Conservation (phyloP, 208 protist species). For the Leptomonas pyrrhocoris region DNA sequence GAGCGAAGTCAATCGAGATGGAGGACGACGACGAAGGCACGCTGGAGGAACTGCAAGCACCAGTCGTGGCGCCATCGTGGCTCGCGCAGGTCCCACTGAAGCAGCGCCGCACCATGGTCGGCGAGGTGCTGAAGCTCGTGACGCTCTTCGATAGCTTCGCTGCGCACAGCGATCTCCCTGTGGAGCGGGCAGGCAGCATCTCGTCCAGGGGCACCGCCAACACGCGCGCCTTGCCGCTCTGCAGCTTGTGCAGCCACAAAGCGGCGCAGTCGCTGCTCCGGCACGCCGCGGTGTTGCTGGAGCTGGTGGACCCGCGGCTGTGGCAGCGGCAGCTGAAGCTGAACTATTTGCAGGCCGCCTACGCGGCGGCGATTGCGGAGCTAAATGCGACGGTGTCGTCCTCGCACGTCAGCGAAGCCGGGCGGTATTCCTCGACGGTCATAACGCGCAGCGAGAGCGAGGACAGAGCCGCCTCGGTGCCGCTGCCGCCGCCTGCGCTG, state of each 20-base stretch:
- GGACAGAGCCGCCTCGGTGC: slow-evolving; percentile 1
- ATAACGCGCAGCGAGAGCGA: slow-evolving; percentile 14
- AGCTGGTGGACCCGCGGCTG: slow-evolving; percentile 26
- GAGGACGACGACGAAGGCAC: background rate
- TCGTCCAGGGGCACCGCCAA: slow-evolving; percentile 45
- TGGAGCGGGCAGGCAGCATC: slow-evolving; percentile 45
- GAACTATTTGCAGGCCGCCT: slow-evolving; percentile 20
- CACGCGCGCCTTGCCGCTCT: slow-evolving; percentile 38
- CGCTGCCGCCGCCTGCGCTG: slow-evolving; percentile 8
- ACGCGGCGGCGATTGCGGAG: slow-evolving; percentile 24
- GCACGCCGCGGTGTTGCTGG: slow-evolving; percentile 31
- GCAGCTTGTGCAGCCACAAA: slow-evolving; percentile 46
- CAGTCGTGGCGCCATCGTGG: slow-evolving; percentile 37
- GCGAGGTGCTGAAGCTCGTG: slow-evolving; percentile 60
- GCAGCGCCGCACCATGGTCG: slow-evolving; percentile 49
- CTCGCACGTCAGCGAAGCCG: slow-evolving; percentile 4
- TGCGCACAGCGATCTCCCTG: slow-evolving; percentile 73
- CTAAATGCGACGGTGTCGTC: slow-evolving; percentile 22
- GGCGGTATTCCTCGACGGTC: slow-evolving; percentile 3
- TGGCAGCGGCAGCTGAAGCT: slow-evolving; percentile 33
- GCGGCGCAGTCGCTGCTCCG: slow-evolving; percentile 34
- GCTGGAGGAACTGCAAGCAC: background rate
- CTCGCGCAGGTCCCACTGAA: slow-evolving; percentile 46
- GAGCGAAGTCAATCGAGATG: background rate
- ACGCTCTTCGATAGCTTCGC: slow-evolving; percentile 74